Percentiles rank a stretch among this genome's conserved stretches.
phyloP scores from a whole-genome alignment of 2,329 filamentous ascomycete genomes.

The Apiospora aurea region DNA sequence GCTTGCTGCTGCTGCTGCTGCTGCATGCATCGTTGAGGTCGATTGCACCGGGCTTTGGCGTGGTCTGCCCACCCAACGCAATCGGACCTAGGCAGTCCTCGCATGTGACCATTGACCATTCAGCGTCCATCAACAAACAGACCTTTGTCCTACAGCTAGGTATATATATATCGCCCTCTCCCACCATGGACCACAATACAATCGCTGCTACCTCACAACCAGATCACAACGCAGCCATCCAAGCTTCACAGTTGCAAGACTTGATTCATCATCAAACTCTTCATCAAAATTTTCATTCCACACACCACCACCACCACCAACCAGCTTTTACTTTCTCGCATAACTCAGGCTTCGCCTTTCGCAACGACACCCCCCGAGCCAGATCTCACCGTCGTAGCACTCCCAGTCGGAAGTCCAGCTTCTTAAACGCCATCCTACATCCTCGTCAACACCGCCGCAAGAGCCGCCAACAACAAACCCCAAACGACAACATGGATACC shows the following conservation, averaged over 20 bases:
- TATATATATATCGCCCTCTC: conserved; percentile 16
- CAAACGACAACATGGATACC: conserved; percentile 54
- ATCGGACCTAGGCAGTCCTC: background rate
- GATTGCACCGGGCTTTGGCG: background rate
- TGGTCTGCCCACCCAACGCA: background rate
- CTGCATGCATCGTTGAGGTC: background rate
- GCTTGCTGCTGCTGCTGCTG: background rate
- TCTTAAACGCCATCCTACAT: background rate
- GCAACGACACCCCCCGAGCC: too few relatives aligned
- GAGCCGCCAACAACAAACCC: background rate
- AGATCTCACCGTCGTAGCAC: background rate
- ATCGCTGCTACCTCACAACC: background rate
- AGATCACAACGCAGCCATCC: background rate
- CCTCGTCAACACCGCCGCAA: conserved; percentile 1
- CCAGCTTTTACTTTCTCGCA: too few relatives aligned
- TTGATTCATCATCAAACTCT: background rate
- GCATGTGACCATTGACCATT: conserved; percentile 19
- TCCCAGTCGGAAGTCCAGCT: background rate
- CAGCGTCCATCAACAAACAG: background rate
- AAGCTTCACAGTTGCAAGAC: too few relatives aligned
- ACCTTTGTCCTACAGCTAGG: background rate
- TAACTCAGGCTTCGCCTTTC: too few relatives aligned
- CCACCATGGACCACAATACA: background rate
- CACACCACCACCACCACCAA: too few relatives aligned
- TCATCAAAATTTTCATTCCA: background rate